Evolutionary conservation across 2,329 filamentous ascomycete genomes (phyloP).

Genomic region (Domatiomyces catenatus): DNA sequence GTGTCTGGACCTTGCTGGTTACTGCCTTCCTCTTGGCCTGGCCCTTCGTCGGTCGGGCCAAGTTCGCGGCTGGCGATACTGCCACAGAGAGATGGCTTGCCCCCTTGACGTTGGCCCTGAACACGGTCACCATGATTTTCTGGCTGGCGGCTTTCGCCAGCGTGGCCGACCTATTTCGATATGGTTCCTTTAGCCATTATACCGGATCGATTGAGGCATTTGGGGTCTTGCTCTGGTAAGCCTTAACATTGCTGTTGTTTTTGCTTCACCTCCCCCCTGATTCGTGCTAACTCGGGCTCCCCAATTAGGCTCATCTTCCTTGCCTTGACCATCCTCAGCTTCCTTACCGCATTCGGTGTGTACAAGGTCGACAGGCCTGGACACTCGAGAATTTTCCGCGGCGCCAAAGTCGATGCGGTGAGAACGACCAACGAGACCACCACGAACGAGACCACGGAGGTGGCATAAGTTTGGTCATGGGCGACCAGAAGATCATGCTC

Average conservation of each 20-base stretch:
- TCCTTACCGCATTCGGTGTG: slow-evolving; percentile 19
- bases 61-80: slow-evolving; percentile 7
- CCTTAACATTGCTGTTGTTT: neutral
- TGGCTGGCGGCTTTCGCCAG: slow-evolving; percentile 22
- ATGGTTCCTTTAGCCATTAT: neutral
- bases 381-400: neutral
- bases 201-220: slow-evolving; percentile 19
- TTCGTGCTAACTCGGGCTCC: neutral
- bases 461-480: too few relatives aligned
- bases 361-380: slow-evolving; percentile 12
- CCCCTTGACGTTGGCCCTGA: slow-evolving; percentile 12
- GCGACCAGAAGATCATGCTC: too few relatives aligned
- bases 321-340: slow-evolving; percentile 18
- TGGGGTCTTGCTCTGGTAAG: slow-evolving; percentile 20
- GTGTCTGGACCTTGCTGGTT: slow-evolving; percentile 19
- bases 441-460: neutral
- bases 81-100: slow-evolving; percentile 16
- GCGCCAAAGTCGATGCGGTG: neutral
- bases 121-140: slow-evolving; percentile 21
- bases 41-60: slow-evolving; percentile 14
- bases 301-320: slow-evolving; percentile 19
- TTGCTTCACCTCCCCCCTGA: neutral
- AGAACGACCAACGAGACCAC: too few relatives aligned
- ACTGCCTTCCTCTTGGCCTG: slow-evolving; percentile 8
- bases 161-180: slow-evolving; percentile 12